Evolutionary conservation across 768 basidiomycete genomes (phyloP), one percentile per base, ranked within the genome.

Genomic region (Suillus ampliporus): DNA sequence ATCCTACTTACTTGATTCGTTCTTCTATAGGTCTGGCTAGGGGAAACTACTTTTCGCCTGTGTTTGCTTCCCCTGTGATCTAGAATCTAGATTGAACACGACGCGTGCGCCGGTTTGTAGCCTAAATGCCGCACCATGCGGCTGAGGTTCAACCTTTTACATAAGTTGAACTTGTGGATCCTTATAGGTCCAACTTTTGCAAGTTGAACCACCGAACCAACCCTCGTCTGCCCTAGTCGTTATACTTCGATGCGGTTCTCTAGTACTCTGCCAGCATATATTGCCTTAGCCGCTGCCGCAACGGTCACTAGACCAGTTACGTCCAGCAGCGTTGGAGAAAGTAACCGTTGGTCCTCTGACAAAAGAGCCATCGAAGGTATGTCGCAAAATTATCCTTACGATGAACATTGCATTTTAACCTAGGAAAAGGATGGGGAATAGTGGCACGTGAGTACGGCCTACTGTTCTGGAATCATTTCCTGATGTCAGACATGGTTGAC

Each of bases 391-490:
- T 26, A 19, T 26, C n/a, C 4, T 54, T 54, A 11, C 3, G 9
- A 38, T 10, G 4, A 40, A 40, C 17, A 21, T 11, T 4, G 10
- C 17, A 6, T 38, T n/a, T 56, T 13, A 38, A 26, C n/a, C 15
- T 26, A 56, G 53, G 23, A 9, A 54, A 38, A 38, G 23, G 53
- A 56, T 38, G 53, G 53, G 53, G 15, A 38, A 21, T n/a, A n/a
- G n/a, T 9, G 4, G 23, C 15, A 14, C 26, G 53, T 38, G 37
- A 19, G 37, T 56, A 37, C 21, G 5, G 7, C 5, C 4, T 37
- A 26, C 37, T 5, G 1, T 5, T 17, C 26, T 40, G 11, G 17
- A 19, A 19, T 19, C 1, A 1, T 14, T 26, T 38, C 15, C 17
- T 56, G 17, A 56, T 1, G 28, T 50, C 17, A 28, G 26, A 17